Evolutionary conservation across 345 rosid genomes (phyloP).

Genomic region (Aquilaria sinensis): DNA sequence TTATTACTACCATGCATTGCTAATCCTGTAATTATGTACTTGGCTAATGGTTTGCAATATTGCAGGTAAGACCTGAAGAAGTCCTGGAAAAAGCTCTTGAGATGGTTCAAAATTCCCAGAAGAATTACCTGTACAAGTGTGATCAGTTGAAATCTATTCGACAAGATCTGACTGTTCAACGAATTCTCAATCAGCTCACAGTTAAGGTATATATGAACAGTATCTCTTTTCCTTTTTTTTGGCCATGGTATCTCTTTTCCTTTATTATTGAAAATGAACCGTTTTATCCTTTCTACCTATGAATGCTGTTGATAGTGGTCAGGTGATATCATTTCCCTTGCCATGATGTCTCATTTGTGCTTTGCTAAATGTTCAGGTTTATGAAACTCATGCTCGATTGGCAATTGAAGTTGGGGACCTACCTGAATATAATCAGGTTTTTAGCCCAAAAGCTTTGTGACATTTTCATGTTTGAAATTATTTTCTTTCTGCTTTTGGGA

Average conservation of each 20-base stretch:
- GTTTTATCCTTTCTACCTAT: background rate
- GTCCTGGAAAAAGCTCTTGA: slow-evolving; percentile 83
- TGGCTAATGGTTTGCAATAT: slow-evolving; percentile 5
- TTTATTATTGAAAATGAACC: background rate
- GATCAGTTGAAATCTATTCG: slow-evolving; percentile 99
- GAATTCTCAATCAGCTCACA: slow-evolving; percentile 78
- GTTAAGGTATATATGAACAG: slow-evolving; percentile 52
- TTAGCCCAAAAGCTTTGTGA: slow-evolving; percentile 9
- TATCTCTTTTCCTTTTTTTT: background rate
- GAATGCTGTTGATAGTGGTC: slow-evolving; percentile 12
- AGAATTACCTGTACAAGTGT: slow-evolving; percentile 92
- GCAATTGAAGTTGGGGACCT: slow-evolving; percentile 93
- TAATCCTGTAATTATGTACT: slow-evolving; percentile 11
- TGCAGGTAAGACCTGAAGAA: slow-evolving; percentile 97
- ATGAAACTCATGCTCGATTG: slow-evolving; percentile 97
- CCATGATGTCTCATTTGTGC: background rate
- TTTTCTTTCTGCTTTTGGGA: background rate
- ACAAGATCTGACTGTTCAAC: slow-evolving; percentile 94
- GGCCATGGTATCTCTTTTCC: background rate
- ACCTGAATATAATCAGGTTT: slow-evolving; percentile 96
- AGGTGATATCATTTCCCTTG: slow-evolving; percentile 10
- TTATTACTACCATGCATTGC: slow-evolving; percentile 5
- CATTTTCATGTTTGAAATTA: background rate
- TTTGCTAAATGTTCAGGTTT: slow-evolving; percentile 53
- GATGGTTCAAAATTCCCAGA: slow-evolving; percentile 80